A percentile compares a stretch with the other conserved stretches of the same genome.
These are phyloP conservation scores for Adansonia rubrostipa DNA, from an alignment of 441 rosid genomes.

Conservation along the genomic window DNA sequence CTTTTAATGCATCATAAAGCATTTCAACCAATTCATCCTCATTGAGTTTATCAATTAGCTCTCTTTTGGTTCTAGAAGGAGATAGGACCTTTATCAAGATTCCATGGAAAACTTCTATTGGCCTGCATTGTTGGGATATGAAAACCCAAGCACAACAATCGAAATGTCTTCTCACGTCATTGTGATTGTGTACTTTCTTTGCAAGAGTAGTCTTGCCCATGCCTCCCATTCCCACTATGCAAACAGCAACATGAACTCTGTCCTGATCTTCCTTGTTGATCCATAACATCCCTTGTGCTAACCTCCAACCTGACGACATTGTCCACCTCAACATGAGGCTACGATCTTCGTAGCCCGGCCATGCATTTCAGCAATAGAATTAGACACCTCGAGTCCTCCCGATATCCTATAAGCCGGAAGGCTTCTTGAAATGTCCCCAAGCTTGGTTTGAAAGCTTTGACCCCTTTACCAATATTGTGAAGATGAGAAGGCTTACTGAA, in stretches of 20 bases:
- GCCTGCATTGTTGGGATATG: conserved; percentile 7
- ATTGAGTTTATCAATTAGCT: neutral
- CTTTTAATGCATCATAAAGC: conserved; percentile 1
- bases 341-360: neutral
- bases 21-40: neutral
- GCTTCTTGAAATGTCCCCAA: neutral
- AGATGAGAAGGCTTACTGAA: conserved; percentile 14
- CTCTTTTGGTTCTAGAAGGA: neutral
- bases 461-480: neutral
- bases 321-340: neutral
- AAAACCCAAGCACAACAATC: conserved; percentile 16
- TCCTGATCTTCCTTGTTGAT: neutral
- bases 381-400: neutral
- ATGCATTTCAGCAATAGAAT: neutral
- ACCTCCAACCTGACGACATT: neutral
- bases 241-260: neutral
- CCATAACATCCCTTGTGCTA: neutral
- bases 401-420: neutral
- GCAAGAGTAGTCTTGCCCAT: neutral
- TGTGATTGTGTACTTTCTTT: neutral
- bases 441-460: neutral
- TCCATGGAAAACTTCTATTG: neutral
- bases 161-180: neutral
- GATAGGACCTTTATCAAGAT: conserved; percentile 16
- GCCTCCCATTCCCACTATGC: neutral